Evolutionary conservation across 1,284 basidiomycete species (phyloP), one percentile per base, ranked within the genome.

Genomic region (Cryptococcus hybrid): DNA sequence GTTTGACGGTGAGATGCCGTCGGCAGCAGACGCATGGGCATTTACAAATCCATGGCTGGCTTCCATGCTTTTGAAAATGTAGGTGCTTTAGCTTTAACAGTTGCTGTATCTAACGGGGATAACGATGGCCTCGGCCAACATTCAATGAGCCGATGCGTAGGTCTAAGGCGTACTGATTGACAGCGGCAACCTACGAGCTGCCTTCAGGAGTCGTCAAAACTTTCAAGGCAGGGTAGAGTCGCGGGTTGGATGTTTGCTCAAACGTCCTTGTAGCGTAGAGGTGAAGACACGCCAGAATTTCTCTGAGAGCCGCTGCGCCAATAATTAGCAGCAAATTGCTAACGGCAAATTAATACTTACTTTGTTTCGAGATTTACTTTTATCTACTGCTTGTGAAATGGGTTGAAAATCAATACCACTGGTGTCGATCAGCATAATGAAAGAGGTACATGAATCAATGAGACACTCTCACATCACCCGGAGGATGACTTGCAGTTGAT

Each of bases 51-150:
- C 61, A 71, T 69, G 0, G 70, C 73, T 0, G 73, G 67, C 62
- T 83, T 78, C 51, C 83, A 84, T 69, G 90, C 90, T 70, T 89
- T 90, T 76, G 90, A 91, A 84, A 88, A 87, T 42, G 9, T n/a
- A 42, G 64, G 54, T 18, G 49, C 24, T 56, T 51, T 4, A 47
- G 18, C 46, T 36, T 54, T 50, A 11, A 39, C 52, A 46, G 92
- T 98, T 98, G 68, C 86, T 88, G 42, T 87, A 83, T 68, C 87
- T 87, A 67, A 97, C 82, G 1, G 81, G 78, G 56, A 98, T 84
- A 67, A 86, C 85, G 49, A 96, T 79, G 0, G 89, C 86, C 24
- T 24, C 24, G 78, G 39, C 84, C 80, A 1, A 82, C 79, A 7
- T 86, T 84, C 5, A 83, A 77, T 59, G 92, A 88, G 1, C 92